Evolutionary conservation across 768 basidiomycete species (phyloP), one percentile per base, ranked within the genome.

Genomic region (Termitomyces sp.): DNA sequence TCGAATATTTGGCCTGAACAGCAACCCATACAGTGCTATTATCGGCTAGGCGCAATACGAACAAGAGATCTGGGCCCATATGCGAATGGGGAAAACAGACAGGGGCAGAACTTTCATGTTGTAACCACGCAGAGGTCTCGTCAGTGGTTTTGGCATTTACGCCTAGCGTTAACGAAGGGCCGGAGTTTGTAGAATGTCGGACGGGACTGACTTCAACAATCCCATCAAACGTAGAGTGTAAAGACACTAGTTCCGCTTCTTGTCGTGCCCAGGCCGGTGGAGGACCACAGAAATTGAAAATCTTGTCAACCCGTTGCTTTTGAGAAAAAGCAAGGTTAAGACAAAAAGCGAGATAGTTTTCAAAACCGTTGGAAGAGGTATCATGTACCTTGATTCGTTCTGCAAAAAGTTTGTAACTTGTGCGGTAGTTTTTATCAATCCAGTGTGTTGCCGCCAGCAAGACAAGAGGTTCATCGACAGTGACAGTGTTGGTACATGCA

Each of bases 21-120:
- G 71, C 73, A 7, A 78, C 77, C 77, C 77, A 79, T 24, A 79
- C 68, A 1, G 66, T 57, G 0, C 69, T 66, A 9, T 65, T 69
- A 32, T 76, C 72, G 3, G 65, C 63, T 2, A 80, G 66, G 32
- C 62, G 66, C 22, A 80, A 55, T 1, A 75, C 67, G 35, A 80
- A 77, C 10, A 80, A 46, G 3, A 76, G 61, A 59, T 79, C 77
- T 0, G 77, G 78, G 1, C 77, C 76, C 76, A 78, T 76, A 0
- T 65, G 64, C 2, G 46, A 58, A 38, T 74, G 71, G 1, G 78
- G 77, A 58, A 78, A 76, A 54, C 77, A 78, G 30, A 79, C 66
- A 1, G 76, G 69, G 3, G 71, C 62, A 32, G 68, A 64, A 2
- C 55, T 63, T 1, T 56, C 48, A 50, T 76, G 74, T 3, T 61